Evolutionary conservation across 352 stramenopile genomes (phyloP).

Genomic region (Globisporangium irregulare): DNA sequence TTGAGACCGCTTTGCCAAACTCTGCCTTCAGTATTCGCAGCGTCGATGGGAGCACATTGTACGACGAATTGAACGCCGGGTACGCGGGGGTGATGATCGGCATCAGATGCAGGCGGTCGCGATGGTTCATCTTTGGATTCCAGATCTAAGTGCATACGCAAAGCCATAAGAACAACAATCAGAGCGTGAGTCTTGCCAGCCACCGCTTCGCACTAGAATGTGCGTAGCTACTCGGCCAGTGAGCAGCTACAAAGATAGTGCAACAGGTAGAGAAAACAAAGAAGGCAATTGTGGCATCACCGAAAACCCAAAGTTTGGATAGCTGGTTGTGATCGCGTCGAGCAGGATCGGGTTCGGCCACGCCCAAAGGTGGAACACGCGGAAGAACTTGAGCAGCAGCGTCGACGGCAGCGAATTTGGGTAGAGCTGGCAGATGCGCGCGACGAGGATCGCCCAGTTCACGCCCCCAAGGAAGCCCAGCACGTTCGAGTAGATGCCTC

Average conservation of each 20-base stretch:
- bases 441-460: slow-evolving; percentile 98
- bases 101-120: slow-evolving; percentile 94
- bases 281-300: slow-evolving; percentile 31
- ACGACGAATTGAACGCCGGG: slow-evolving; percentile 97
- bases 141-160: slow-evolving; percentile 53
- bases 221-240: not conserved
- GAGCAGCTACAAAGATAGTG: not conserved
- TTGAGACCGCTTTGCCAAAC: slow-evolving; percentile 59
- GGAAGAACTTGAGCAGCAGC: slow-evolving; percentile 95
- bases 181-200: not conserved
- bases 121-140: slow-evolving; percentile 83
- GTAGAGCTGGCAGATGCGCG: slow-evolving; percentile 93
- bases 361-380: slow-evolving; percentile 93
- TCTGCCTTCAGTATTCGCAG: slow-evolving; percentile 91
- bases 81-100: slow-evolving; percentile 99
- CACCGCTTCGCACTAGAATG: not conserved
- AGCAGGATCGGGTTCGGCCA: slow-evolving; percentile 96
- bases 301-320: slow-evolving; percentile 52
- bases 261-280: not conserved
- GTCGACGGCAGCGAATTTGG: slow-evolving; percentile 78
- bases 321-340: slow-evolving; percentile 41
- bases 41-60: slow-evolving; percentile 94
- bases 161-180: slow-evolving; percentile 10
- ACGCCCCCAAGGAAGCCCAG: slow-evolving; percentile 98
- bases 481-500: slow-evolving; percentile 99